Conservation (phyloP, 2,329 filamentous ascomycete species). For the Pestalotiopsis sp. region DNA sequence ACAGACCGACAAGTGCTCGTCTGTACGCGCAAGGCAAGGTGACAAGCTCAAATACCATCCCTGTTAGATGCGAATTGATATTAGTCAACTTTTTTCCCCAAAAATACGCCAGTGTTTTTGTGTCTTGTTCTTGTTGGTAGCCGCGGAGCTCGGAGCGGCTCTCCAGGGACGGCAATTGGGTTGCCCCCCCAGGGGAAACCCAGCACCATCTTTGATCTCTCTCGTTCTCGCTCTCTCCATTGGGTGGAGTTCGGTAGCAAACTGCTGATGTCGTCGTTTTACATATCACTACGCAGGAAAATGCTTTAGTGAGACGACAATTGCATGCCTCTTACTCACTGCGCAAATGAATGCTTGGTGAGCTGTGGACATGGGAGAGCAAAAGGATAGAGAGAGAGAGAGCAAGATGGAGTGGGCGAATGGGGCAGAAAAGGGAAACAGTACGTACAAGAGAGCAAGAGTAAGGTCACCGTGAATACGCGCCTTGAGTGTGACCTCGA, state of each 20-base stretch:
- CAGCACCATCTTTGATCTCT: not conserved
- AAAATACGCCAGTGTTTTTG: slow-evolving; percentile 1
- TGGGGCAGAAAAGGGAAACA: not conserved
- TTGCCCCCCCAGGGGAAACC: not conserved
- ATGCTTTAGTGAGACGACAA: slow-evolving; percentile 13
- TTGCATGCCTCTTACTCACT: slow-evolving; percentile 11
- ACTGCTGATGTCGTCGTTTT: not conserved
- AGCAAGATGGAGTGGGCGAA: not conserved
- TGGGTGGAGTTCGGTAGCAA: not conserved
- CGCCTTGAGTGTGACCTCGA: slow-evolving; percentile 85
- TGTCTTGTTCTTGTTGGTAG: not conserved
- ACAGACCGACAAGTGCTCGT: not conserved
- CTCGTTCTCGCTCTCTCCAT: not conserved
- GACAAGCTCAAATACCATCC: slow-evolving; percentile 22
- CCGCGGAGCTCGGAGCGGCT: not conserved
- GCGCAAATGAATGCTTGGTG: slow-evolving; percentile 13
- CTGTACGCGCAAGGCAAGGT: not conserved
- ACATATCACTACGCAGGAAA: slow-evolving; percentile 16
- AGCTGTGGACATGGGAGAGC: slow-evolving; percentile 10
- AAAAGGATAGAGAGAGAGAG: not conserved
- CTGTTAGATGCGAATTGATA: slow-evolving; percentile 20
- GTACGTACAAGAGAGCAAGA: slow-evolving; percentile 63
- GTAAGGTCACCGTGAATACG: slow-evolving; percentile 85
- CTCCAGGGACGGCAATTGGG: not conserved
- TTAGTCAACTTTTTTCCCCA: slow-evolving; percentile 18